These are phyloP conservation scores for Fusarium drepaniforme DNA, from an alignment of 2,329 filamentous ascomycete genomes.

Conservation along the genomic window DNA sequence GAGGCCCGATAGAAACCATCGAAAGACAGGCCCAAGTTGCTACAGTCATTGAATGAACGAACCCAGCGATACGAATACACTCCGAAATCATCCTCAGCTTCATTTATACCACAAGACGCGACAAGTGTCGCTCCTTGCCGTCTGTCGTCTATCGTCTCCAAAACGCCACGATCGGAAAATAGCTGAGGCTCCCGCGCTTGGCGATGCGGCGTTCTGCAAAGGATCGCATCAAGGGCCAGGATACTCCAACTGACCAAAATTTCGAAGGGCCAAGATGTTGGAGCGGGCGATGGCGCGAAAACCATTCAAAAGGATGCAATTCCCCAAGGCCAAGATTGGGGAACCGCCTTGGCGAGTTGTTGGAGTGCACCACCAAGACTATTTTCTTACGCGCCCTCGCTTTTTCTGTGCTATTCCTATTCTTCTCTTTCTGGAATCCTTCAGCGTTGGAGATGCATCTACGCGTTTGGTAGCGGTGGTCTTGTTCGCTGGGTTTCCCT, in stretches of 20 bases:
- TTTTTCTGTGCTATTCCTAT: neutral
- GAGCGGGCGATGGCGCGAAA: neutral
- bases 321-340: neutral
- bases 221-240: neutral
- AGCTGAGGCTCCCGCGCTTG: neutral
- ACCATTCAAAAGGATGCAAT: neutral
- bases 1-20: neutral
- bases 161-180: neutral
- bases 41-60: neutral
- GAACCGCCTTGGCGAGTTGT: neutral
- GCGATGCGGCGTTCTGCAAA: neutral
- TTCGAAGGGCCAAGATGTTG: neutral
- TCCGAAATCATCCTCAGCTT: no score
- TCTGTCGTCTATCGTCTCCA: neutral
- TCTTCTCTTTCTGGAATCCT: neutral
- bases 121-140: neutral
- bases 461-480: neutral
- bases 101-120: neutral
- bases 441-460: neutral
- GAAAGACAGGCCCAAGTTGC: neutral
- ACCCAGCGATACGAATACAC: neutral
- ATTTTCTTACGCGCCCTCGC: neutral
- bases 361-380: neutral
- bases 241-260: neutral
- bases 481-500: neutral